Base-by-base conservation (phyloP, 2,329 filamentous ascomycete species). In the Pseudogymnoascus sp. region DNA sequence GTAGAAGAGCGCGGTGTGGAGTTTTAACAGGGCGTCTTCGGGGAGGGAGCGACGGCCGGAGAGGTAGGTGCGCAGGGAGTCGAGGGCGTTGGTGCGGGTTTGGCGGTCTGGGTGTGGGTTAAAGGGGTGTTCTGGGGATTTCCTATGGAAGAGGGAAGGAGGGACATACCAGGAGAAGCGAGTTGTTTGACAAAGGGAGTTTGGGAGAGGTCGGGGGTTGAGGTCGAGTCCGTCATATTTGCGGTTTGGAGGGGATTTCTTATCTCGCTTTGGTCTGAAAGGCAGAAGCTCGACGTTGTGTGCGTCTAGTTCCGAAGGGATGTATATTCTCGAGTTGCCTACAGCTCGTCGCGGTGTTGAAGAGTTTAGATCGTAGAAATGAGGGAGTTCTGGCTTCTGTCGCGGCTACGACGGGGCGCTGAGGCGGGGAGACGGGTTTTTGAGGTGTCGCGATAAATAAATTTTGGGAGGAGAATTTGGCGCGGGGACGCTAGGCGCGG, bases 1-100 rank as follows among this genome's bases (percentile, higher is more conserved):
- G 79, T 91, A 96, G 78, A 94, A 96, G 18, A 97, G 82, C 4
- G 91, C 92, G 71, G 95, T 95, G 90, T 91, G 96, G 65, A 97
- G 82, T 76, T 96, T 96, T 62, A 92, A 78, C 57, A 90, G 78
- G 65, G 96, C 91, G 65, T 88, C 73, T 38, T 82, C 76, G 15
- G 82, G 76, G 63, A 96, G 82, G 59, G 79, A 72, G 59, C 76
- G 72, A 80, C 62, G 82, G 79, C 59, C 65, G 3, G 82, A 80
- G 71, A 97, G 86, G 77, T 89, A 96, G 57, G 83, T 81, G 65
- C 85, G 83, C 26, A 97, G 84, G 55, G 88, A 89, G 59, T 81
- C 76, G 71, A 96, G 81, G 59, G 91, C 89, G 64, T 87, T 81
- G 71, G 88, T 88, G 70, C 90, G 88, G 61, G 83, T 83, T 74